Base-by-base conservation (phyloP, 169 alveolate genomes). In the Eimeria acervulina region DNA sequence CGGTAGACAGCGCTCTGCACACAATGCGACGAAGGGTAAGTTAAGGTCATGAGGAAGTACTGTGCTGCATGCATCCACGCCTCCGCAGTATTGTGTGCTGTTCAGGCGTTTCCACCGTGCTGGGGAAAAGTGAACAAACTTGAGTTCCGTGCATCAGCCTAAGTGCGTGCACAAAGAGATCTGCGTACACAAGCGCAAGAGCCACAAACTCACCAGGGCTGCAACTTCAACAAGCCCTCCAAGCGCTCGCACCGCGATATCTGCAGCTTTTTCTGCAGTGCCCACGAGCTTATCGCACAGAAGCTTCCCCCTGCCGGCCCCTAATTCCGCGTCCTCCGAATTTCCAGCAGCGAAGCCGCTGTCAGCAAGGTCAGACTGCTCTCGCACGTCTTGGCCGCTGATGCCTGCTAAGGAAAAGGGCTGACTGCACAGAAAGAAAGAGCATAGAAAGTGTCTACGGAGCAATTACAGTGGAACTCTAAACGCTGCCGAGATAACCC, bases 221-320 rank as follows among this genome's bases (percentile, higher is more conserved):
- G 94, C 94, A 38, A 74, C 51, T 87, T 87, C 94, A 33, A 61
- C 83, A 7, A 61, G 66, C 51, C 78, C 94, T 23, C 66, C 78
- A 42, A 87, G 80, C 31, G 94, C 94, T 28, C 83, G 94, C 83
- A 87, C 83, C 8, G 94, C 94, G 23, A 87, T 59, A 61, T 63
- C 94, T 59, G 83, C 94, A 33, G 94, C 94, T 63, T 87, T 42
- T 47, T 87, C 81, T 40, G 94, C 94, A 0, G 94, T 87, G 66
- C 21, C 28, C 84, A 59, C 51, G 8, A 84, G 74, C 66, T 28
- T 40, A 0, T 78, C 88, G 12, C 66, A 78, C 21, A 78, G 66
- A 8, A 38, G 28, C 36, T 78, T 78, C 42, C 40, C 88, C 38
- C 40, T 44, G 1, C 38, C 4, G 44, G 42, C 38, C 21, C n/a